A percentile compares a stretch with the other conserved stretches of the same genome.
phyloP scores from a whole-genome alignment of 345 rosid species.

The Pistacia integerrima region DNA sequence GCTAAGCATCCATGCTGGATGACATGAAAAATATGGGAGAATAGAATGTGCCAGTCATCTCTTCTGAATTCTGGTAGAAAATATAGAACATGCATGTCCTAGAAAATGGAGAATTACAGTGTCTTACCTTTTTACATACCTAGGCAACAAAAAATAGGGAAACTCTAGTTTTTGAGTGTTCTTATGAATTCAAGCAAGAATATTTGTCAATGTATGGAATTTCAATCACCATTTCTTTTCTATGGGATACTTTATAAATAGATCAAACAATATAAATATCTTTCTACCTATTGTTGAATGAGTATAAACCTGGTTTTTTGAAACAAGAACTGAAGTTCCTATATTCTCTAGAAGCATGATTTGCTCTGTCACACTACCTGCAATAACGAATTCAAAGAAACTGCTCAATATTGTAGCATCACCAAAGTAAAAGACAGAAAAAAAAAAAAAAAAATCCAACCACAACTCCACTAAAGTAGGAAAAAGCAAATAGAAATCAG shows the following conservation, averaged over 20 bases:
- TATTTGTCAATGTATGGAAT: no score
- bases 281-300: background rate
- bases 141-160: background rate
- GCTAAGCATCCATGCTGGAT: background rate
- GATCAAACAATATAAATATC: background rate
- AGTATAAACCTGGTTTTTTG: conserved; percentile 70
- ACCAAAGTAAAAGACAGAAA: background rate
- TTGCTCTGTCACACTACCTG: conserved; percentile 84
- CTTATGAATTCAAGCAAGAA: conserved; percentile 1
- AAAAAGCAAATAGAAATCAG: background rate
- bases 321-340: conserved; percentile 94
- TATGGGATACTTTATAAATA: background rate
- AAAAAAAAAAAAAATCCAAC: background rate
- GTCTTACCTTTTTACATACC: background rate
- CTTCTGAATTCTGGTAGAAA: background rate
- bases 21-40: background rate
- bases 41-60: background rate
- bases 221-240: background rate
- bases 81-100: background rate
- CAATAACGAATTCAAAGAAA: conserved; percentile 27
- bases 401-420: background rate
- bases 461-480: background rate
- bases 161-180: background rate
- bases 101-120: background rate
- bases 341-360: conserved; percentile 98